Base-by-base conservation (phyloP, 139 green algal genomes). In the Haematococcus sp. region DNA sequence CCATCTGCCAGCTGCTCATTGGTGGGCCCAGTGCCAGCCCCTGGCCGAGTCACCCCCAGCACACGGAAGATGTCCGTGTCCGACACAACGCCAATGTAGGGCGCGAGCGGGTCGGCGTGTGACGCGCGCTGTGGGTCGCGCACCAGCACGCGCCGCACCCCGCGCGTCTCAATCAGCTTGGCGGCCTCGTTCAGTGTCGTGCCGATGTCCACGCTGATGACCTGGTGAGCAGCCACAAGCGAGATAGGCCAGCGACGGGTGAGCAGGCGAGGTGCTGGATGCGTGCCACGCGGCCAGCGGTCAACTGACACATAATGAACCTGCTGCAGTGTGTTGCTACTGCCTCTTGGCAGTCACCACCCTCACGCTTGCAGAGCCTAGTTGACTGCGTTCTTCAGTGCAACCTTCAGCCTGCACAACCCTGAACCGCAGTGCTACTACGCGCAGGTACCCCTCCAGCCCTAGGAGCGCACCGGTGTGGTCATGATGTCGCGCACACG, bases 1-100 rank as follows among this genome's bases (percentile, higher is more conserved):
- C 40, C 40, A 11, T 49, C 40, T 49, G 40, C 40, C 40, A 49
- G 40, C 40, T 49, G 40, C 40, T 49, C 40, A 11, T 49, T 59
- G 5, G 63, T 52, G 2, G 63, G 63, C 4, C 46, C 72, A 28
- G 9, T 4, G 22, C 54, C 23, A 61, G 7, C 28, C 7, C 60
- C 28, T 67, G 32, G 67, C 23, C 13, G 66, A 71, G 22, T 71
- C 55, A 15, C 40, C 7, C 76, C 80, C 46, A 85, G 71, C 43
- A 72, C 76, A 44, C 76, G 70, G 73, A 81, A 86, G 0, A 86
- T 74, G 55, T 74, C 63, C 4, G 65, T 63, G 52, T 86, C 81
- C 25, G 35, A 74, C 3, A 87, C 63, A 16, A 83, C 58, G 33
- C 81, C 81, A 34, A 84, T 66, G 43, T 58, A 87, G 2, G 28